Conservation (phyloP, 1,284 basidiomycete species). For the Moesziomyces globuligerus region DNA sequence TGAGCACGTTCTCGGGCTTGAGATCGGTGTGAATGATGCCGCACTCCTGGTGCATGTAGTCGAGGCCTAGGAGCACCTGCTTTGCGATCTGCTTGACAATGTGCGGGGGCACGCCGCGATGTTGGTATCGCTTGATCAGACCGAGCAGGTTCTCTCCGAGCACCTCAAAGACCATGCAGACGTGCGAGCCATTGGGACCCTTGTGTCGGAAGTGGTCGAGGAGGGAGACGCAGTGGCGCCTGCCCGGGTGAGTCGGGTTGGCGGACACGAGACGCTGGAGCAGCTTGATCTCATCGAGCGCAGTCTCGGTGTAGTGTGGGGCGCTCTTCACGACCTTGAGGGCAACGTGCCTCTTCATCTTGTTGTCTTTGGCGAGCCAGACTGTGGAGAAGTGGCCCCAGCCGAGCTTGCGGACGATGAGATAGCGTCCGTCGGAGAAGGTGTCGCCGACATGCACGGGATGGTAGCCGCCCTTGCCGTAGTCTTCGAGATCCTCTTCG, state of each 20-base stretch:
- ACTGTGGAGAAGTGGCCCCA: constrained; percentile 89
- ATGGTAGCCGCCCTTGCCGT: constrained; percentile 77
- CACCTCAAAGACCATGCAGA: constrained; percentile 99
- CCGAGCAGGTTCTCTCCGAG: constrained; percentile 97
- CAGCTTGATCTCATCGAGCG: constrained; percentile 97
- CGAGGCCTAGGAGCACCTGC: constrained; percentile 91
- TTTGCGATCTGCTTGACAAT: constrained; percentile 97
- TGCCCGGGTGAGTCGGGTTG: constrained; percentile 71
- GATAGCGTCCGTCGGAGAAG: constrained; percentile 87
- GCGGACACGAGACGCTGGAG: constrained; percentile 93
- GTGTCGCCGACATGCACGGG: constrained; percentile 94
- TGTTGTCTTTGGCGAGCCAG: constrained; percentile 70
- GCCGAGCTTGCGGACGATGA: constrained; percentile 92
- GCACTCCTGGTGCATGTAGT: constrained; percentile 97
- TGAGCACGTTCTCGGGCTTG: constrained; percentile 97
- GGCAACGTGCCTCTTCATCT: constrained; percentile 93
- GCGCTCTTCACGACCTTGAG: constrained; percentile 99
- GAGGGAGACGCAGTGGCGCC: constrained; percentile 81
- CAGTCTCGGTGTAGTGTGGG: constrained; percentile 95
- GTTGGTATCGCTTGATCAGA: constrained; percentile 93
- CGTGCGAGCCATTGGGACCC: constrained; percentile 94
- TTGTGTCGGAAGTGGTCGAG: constrained; percentile 97
- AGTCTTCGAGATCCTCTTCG: constrained; percentile 69
- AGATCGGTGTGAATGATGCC: constrained; percentile 86
- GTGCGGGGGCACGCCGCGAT: constrained; percentile 92